A percentile compares a stretch with the other conserved stretches of the same genome.
These are phyloP conservation scores for Inonotus hispidus DNA, from an alignment of 1,284 basidiomycete species.

Conservation along the genomic window DNA sequence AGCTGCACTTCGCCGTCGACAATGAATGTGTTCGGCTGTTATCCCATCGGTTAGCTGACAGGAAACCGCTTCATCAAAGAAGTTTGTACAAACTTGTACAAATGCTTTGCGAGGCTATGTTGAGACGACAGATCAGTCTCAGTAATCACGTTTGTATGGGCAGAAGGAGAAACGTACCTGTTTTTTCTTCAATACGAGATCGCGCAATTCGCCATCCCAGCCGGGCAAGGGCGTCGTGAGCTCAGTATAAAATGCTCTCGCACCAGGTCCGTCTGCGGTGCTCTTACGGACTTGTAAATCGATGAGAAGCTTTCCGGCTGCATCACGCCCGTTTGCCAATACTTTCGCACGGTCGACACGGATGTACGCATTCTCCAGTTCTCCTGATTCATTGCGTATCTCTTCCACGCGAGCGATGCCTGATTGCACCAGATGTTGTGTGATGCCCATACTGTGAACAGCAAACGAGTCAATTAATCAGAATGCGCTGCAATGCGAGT, in stretches of 20 bases:
- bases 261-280: constrained; percentile 73
- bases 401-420: constrained; percentile 71
- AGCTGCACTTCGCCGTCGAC: constrained; percentile 60
- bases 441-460: constrained; percentile 63
- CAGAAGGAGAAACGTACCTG: constrained; percentile 40
- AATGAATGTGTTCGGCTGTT: constrained; percentile 66
- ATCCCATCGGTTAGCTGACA: not conserved
- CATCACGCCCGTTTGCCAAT: constrained; percentile 56
- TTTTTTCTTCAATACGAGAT: constrained; percentile 75
- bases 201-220: constrained; percentile 72
- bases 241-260: constrained; percentile 66
- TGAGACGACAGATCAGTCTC: constrained; percentile 6
- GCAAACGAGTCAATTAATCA: not conserved
- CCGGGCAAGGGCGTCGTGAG: constrained; percentile 65
- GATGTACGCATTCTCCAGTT: constrained; percentile 64
- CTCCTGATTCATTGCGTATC: constrained; percentile 48
- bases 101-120: constrained; percentile 73
- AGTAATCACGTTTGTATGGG: not conserved
- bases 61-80: not conserved
- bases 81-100: constrained; percentile 37
- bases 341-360: constrained; percentile 66
- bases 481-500: constrained; percentile 1
- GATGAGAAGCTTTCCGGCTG: constrained; percentile 66
- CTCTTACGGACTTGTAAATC: constrained; percentile 79
- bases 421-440: constrained; percentile 65